Evolutionary conservation across 148 eudicot species (phyloP).

Genomic region (Rhododendron williamsianum): DNA sequence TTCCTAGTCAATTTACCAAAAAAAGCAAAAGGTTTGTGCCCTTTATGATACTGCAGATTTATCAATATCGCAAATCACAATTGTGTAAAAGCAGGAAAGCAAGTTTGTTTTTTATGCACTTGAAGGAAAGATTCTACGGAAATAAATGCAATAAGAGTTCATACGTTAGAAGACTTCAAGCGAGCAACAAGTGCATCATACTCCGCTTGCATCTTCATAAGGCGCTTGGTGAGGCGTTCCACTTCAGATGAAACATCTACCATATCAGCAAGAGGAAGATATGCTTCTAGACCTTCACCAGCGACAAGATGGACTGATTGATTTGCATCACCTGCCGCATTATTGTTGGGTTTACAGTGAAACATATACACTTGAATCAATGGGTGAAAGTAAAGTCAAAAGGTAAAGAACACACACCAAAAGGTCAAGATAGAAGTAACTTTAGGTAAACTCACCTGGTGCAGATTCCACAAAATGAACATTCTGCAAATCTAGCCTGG

Average conservation of each 20-base stretch:
- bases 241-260: conserved; percentile 91
- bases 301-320: conserved; percentile 95
- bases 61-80: not conserved
- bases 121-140: not conserved
- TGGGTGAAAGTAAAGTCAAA: not conserved
- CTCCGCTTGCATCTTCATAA: conserved; percentile 81
- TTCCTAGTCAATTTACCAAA: not conserved
- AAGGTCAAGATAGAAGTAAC: not conserved
- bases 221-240: conserved; percentile 78
- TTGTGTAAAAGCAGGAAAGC: not conserved
- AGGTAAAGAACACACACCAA: not conserved
- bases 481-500: conserved; percentile 72
- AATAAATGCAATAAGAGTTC: not conserved
- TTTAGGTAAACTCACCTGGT: conserved; percentile 49
- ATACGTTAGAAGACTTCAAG: conserved; percentile 69
- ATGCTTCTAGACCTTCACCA: conserved; percentile 96
- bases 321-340: conserved; percentile 65
- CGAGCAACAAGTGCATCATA: conserved; percentile 73
- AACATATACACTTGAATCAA: not conserved
- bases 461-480: conserved; percentile 56
- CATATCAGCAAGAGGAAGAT: conserved; percentile 95
- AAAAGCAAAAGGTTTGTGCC: not conserved
- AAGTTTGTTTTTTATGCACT: not conserved
- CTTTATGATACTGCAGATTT: not conserved
- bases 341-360: not conserved